phyloP scores from a whole-genome alignment of 805 yeast species.

The Metschnikowia anglica region DNA sequence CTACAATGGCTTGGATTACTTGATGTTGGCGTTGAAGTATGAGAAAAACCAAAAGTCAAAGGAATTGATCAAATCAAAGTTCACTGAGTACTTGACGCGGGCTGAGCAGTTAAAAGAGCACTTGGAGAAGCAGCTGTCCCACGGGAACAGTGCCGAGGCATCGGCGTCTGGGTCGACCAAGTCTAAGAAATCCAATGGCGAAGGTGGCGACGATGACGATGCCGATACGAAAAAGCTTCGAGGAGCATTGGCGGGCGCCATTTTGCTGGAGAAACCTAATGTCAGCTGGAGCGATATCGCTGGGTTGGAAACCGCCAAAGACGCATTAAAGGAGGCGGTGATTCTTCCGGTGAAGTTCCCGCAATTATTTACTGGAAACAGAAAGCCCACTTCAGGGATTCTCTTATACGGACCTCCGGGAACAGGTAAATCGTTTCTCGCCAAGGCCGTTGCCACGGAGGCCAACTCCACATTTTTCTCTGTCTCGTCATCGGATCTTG shows the following conservation, averaged over 20 bases:
- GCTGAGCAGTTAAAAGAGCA: constrained; percentile 94
- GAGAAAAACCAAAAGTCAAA: constrained; percentile 90
- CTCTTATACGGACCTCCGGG: constrained; percentile 77
- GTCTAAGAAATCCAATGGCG: constrained; percentile 47
- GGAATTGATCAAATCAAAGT: constrained; percentile 82
- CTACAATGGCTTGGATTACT: constrained; percentile 88
- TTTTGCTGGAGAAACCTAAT: constrained; percentile 86
- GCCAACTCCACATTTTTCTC: constrained; percentile 96
- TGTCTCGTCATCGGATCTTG: constrained; percentile 93
- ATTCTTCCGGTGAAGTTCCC: constrained; percentile 96
- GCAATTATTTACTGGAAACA: constrained; percentile 88
- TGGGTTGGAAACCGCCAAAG: constrained; percentile 92
- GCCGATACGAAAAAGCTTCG: constrained; percentile 85
- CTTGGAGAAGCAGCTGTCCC: constrained; percentile 60
- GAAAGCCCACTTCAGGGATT: constrained; percentile 91
- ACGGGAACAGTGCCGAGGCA: constrained; percentile 47
- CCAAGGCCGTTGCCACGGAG: constrained; percentile 98
- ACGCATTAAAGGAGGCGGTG: constrained; percentile 95
- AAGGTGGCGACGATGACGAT: constrained; percentile 61
- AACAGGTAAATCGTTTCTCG: constrained; percentile 94
- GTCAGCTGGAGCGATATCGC: constrained; percentile 95
- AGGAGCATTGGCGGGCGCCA: constrained; percentile 90
- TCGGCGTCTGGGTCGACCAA: constrained; percentile 59
- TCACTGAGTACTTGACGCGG: constrained; percentile 85
- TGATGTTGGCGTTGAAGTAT: constrained; percentile 90